phyloP scores from a whole-genome alignment of 768 basidiomycete genomes.

The Chalciporus piperatus region DNA sequence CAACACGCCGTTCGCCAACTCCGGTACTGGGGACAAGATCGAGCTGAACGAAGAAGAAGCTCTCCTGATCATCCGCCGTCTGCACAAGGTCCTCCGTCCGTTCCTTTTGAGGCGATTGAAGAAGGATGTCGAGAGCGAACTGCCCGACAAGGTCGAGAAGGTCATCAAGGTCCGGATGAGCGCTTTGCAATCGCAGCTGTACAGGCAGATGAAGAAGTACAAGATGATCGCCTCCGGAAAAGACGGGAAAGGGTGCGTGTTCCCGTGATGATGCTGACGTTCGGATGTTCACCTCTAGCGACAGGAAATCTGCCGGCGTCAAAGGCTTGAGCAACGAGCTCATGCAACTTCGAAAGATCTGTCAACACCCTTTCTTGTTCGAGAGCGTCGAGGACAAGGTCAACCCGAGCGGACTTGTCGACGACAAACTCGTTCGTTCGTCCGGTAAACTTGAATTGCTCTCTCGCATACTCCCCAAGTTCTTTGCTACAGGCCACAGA shows the following conservation, averaged over 20 bases:
- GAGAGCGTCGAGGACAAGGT: conserved; percentile 94
- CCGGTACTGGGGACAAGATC: conserved; percentile 97
- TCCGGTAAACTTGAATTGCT: conserved; percentile 95
- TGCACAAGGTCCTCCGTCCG: conserved; percentile 93
- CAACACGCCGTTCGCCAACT: conserved; percentile 98
- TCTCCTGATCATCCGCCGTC: conserved; percentile 90
- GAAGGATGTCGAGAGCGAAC: conserved; percentile 93
- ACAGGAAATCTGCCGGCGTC: conserved; percentile 71
- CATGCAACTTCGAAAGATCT: conserved; percentile 98
- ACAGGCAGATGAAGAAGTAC: conserved; percentile 97
- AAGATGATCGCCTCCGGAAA: conserved; percentile 93
- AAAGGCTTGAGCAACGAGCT: conserved; percentile 92
- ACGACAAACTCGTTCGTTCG: conserved; percentile 80
- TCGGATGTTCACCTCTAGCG: conserved; percentile 1
- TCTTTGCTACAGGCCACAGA: conserved; percentile 89
- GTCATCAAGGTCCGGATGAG: conserved; percentile 97
- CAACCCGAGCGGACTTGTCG: conserved; percentile 76
- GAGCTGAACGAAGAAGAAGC: conserved; percentile 99
- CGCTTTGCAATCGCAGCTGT: conserved; percentile 85
- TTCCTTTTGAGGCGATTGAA: conserved; percentile 91
- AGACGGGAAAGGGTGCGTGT: conserved; percentile 65
- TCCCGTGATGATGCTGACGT: not conserved
- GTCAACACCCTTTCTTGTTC: conserved; percentile 96
- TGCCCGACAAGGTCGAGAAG: conserved; percentile 98
- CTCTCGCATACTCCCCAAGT: conserved; percentile 89